Base-by-base conservation (phyloP, 352 stramenopile genomes). In the Phytophthora hibernalis region DNA sequence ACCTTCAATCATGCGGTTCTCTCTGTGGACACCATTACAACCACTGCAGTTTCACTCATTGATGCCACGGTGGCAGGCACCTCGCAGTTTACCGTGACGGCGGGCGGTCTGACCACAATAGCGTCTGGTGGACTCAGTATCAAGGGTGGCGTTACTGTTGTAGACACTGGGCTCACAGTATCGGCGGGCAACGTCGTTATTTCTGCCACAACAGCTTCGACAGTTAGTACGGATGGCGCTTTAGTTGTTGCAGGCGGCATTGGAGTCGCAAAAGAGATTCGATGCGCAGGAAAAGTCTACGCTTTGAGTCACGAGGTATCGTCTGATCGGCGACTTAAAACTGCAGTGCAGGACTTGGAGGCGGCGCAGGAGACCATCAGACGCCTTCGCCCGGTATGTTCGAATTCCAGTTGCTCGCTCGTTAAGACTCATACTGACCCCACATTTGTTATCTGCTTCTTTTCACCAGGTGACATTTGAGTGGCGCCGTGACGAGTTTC, bases 241-340 rank as follows among this genome's bases (percentile, higher is more conserved):
- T 43, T 89, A 12, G 74, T 85, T 8, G 76, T 89, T 10, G 43
- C 21, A 0, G 76, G 80, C 15, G 80, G 77, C 10, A 56, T 81
- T 1, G 76, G 70, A 18, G 56, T 89, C 28, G 76, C 56, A 2
- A 38, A 37, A 0, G 38, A 72, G 33, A 48, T 83, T 11, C 44
- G 44, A 28, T 68, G 75, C 16, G 59, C 40, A 12, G 76, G 76
- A 8, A 76, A 30, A 15, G 57, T 59, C 5, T 70, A 71, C 26
- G 66, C 69, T 20, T 28, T 28, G 0, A 28, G 44, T 1, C 43
- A 60, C 22, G 24, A 43, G 1, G 53, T 37, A 9, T 30, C 64
- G 8, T 88, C 80, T 10, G 80, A 88, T 42, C 47, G 53, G n/a
- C 72, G 77, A 20, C 38, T 88, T 6, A 88, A 88, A 50, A 76